Percentiles rank a stretch among this genome's conserved stretches.
phyloP scores from a whole-genome alignment of 129 eudicot genomes.

The Saussurea involucrata region DNA sequence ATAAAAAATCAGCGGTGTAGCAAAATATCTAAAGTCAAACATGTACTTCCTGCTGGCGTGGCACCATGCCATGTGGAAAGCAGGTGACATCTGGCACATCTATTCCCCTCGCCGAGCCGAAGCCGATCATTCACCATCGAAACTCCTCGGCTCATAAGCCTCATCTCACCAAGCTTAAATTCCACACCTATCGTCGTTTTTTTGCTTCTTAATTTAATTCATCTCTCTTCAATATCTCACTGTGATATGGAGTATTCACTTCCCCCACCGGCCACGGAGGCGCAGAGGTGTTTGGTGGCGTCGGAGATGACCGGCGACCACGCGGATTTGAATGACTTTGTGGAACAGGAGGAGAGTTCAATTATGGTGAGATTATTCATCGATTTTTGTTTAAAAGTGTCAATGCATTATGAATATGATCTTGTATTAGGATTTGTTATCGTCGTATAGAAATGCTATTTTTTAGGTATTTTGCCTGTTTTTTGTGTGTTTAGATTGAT shows the following conservation, averaged over 20 bases:
- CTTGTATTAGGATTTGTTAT: neutral
- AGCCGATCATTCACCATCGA: neutral
- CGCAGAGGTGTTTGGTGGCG: neutral
- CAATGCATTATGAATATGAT: neutral
- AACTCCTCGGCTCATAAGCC: slow-evolving; percentile 1
- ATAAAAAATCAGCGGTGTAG: slow-evolving; percentile 18
- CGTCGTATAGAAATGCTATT: neutral
- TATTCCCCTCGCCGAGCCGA: neutral
- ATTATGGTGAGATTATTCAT: slow-evolving; percentile 16
- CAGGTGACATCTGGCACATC: slow-evolving; percentile 23
- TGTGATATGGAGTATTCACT: slow-evolving; percentile 11
- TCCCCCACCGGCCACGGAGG: slow-evolving; percentile 17
- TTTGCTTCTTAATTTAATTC: neutral
- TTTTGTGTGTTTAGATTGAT: neutral
- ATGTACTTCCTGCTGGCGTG: slow-evolving; percentile 12
- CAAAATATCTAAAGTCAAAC: slow-evolving; percentile 25
- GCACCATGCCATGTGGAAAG: slow-evolving; percentile 30
- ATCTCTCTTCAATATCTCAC: neutral
- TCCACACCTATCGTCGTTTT: neutral
- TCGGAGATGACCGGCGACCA: slow-evolving; percentile 6
- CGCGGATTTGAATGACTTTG: neutral
- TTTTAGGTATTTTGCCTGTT: neutral
- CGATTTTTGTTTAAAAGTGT: neutral
- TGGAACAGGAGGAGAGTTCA: slow-evolving; percentile 27
- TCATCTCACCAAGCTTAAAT: slow-evolving; percentile 7